Percentiles rank a stretch among this genome's conserved stretches.
phyloP scores from a whole-genome alignment of 371 early-diverging fungal genomes.

The Rhizopus sp. region DNA sequence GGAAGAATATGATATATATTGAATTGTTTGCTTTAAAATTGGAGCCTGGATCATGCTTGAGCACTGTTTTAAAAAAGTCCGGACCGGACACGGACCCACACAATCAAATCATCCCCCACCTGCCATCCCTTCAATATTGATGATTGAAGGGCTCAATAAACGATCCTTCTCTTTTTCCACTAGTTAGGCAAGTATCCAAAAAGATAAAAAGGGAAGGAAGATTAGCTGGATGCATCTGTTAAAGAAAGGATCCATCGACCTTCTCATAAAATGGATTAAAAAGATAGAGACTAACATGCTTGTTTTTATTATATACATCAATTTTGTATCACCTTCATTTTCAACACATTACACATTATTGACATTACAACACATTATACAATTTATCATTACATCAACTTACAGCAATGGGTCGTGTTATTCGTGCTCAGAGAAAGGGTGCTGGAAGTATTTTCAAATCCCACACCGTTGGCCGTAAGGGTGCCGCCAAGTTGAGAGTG shows the following conservation, averaged over 20 bases:
- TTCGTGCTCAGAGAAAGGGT: constrained; percentile 96
- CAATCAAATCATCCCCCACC: constrained; percentile 34
- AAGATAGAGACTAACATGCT: too few species aligned
- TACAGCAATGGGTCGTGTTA: constrained; percentile 70
- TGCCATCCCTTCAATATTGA: constrained; percentile 21
- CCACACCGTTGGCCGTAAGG: constrained; percentile 93
- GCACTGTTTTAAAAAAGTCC: too few species aligned
- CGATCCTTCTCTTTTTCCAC: constrained; percentile 28
- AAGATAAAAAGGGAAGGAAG: constrained; percentile 34
- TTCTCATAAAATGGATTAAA: background rate
- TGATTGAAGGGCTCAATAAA: background rate
- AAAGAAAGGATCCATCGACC: constrained; percentile 6
- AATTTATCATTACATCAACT: constrained; percentile 4
- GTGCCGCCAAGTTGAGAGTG: constrained; percentile 94
- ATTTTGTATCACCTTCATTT: background rate
- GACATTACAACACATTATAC: background rate
- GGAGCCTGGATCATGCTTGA: too few species aligned
- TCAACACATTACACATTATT: background rate
- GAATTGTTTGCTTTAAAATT: constrained; percentile 10
- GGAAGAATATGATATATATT: constrained; percentile 75
- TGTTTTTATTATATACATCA: background rate
- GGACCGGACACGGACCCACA: too few species aligned
- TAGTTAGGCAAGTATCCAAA: constrained; percentile 21
- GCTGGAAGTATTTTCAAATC: constrained; percentile 98
- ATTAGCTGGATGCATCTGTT: background rate